Evolutionary conservation across 768 basidiomycete genomes (phyloP), one percentile per base, ranked within the genome.

Genomic region (Sarcodon aspratus): DNA sequence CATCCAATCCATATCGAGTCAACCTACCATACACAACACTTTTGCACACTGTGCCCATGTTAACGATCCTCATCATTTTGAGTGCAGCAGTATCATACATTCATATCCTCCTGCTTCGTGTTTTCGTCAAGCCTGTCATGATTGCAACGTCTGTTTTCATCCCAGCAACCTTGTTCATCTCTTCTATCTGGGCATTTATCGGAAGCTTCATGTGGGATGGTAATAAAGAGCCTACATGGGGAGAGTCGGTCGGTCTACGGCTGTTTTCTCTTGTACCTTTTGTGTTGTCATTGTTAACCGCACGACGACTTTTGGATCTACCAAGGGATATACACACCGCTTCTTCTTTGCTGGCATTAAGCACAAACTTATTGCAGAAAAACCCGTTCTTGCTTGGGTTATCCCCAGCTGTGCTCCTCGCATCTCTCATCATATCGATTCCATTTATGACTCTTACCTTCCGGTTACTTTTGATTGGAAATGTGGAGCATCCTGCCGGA

Each of bases 51-150:
- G 76, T 91, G 15, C 88, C 88, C 7, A 66, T 90, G 54, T 70
- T 89, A 55, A 80, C 78, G 31, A 78, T 86, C 55, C 66, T 89
- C 49, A 85, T 83, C 3, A 69, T 85, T 52, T 59, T 79, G 51
- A 85, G 84, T 57, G 85, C 88, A 9, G 63, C 70, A 17, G 75
- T 76, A 42, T 83, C 87, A 7, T 91, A 91, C 60, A 64, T 70
- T 38, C 85, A 89, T 60, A 78, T 90, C 38, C 73, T 80, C 53
- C 72, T 94, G 37, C 66, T 95, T 45, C 79, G 82, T 50, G 72
- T 88, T 51, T 91, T 92, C 56, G 85, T 89, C 50, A 78, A 82
- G 49, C 91, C 92, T 13, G 85, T 90, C 45, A 80, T 95, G 70
- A 65, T 90, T 35, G 74, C 73, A 18, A 89, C 86, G 0, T 80